Percentiles rank a stretch among this genome's conserved stretches.
Conservation (phyloP, 2,329 filamentous ascomycete genomes). For the Calonectria ilicicola region DNA sequence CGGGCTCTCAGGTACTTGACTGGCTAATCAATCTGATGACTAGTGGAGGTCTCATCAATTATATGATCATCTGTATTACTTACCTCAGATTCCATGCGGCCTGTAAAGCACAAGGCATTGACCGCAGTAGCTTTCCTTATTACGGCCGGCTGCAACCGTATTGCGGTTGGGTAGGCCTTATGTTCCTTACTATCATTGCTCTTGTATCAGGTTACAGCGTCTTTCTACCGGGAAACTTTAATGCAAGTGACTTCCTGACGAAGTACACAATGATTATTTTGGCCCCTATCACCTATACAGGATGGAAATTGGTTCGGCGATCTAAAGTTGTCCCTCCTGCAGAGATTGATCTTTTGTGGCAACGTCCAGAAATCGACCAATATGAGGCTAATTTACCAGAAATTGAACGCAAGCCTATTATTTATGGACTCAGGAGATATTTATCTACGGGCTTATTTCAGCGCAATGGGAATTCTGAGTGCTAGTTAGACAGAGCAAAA, state of each 20-base stretch:
- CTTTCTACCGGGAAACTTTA: neutral
- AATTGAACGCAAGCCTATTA: no score
- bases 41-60: slow-evolving; percentile 68
- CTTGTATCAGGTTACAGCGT: slow-evolving; percentile 34
- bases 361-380: neutral
- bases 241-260: neutral
- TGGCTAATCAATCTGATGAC: slow-evolving; percentile 67
- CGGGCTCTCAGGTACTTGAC: slow-evolving; percentile 50
- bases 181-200: slow-evolving; percentile 38
- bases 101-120: slow-evolving; percentile 61
- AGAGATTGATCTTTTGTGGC: neutral
- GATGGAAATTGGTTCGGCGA: neutral
- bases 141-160: slow-evolving; percentile 68
- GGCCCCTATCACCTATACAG: neutral
- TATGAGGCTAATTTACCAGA: neutral
- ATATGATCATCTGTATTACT: slow-evolving; percentile 63
- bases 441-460: no score
- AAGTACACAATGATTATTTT: neutral
- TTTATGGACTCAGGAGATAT: no score
- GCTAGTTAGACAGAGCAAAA: no score
- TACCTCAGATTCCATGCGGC: slow-evolving; percentile 62
- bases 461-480: no score
- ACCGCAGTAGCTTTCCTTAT: slow-evolving; percentile 66
- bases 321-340: neutral
- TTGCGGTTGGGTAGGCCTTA: slow-evolving; percentile 45